Base-by-base conservation (phyloP, 2,329 filamentous ascomycete species). In the Xylariales sp. region DNA sequence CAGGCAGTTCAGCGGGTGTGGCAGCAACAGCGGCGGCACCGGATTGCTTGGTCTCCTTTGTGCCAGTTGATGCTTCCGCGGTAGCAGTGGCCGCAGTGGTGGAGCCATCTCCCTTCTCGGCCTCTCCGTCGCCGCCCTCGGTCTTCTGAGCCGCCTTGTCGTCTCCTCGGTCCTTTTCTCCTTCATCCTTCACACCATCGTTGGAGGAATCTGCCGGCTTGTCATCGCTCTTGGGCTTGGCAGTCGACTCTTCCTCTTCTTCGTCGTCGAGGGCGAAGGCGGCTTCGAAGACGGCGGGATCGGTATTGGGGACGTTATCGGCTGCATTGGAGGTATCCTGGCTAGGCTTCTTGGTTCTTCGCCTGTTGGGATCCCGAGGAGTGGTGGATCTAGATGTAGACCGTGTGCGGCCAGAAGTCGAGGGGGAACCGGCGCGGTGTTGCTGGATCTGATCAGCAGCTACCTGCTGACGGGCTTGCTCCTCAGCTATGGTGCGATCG, bases 251-350 rank as follows among this genome's bases (percentile, higher is more conserved):
- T 40, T 90, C 87, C 54, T 86, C 82, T 45, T 95, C 89, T 37
- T 91, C 89, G 43, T 94, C 89, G 40, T 91, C 90, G 50, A 95
- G 83, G 12, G 87, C 81, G 59, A 95, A 94, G 29, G 88, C 86
- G 1, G 81, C 78, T 57, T 94, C 88, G 52, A 94, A 95, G 41
- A 95, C 85, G 24, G 86, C 81, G 19, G 91, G 90, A 60, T 96
- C 90, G 2, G 87, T 85, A 28, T 83, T 78, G 4, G 66, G 61
- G 10, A 63, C 50, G 14, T 60, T 57, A 37, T 73, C 68, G 43
- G 57, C 59, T n/a, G n/a, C n/a, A 43, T 56, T 49, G 18, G 49
- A 46, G 12, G 48, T 47, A 48, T 63, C 63, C 33, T 65, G 60
- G 43, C 51, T 58, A 6, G 57, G 51, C 42, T 69, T 71, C 52